Conservation (phyloP, 2,329 filamentous ascomycete genomes). For the Verticillium alfalfae region DNA sequence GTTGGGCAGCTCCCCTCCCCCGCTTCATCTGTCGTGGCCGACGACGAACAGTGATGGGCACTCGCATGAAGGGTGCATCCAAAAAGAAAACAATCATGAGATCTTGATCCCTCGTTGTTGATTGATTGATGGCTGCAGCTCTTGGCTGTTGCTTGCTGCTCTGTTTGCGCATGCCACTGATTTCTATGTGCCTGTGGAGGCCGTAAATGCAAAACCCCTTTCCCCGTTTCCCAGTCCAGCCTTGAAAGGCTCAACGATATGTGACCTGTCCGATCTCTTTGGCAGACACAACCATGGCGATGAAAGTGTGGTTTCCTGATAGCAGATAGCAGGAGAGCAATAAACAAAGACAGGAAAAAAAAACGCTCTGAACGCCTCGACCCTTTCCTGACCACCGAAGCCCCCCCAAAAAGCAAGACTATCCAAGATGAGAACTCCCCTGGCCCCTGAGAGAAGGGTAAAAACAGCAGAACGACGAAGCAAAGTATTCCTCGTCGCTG, state of each 20-base stretch:
- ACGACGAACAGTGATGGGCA: not conserved
- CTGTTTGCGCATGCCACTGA: not conserved
- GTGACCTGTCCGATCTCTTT: not conserved
- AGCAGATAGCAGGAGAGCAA: too few relatives aligned
- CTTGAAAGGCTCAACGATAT: not conserved
- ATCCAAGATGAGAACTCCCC: not conserved
- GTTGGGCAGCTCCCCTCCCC: not conserved
- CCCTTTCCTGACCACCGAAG: not conserved
- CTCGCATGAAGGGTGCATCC: not conserved
- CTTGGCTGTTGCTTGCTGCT: not conserved
- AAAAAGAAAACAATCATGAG: too few relatives aligned
- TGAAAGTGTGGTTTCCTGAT: too few relatives aligned
- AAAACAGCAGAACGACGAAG: not conserved
- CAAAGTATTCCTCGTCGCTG: not conserved
- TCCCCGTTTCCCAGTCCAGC: not conserved
- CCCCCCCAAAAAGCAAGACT: not conserved
- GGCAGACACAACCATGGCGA: not conserved
- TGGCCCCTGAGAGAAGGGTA: not conserved
- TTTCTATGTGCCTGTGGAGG: not conserved
- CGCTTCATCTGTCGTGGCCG: not conserved
- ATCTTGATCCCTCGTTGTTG: not conserved
- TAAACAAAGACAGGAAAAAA: not conserved
- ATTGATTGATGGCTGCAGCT: not conserved
- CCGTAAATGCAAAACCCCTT: not conserved
- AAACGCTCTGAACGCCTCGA: not conserved